Conservation (phyloP, 31 red algal genomes). For the Odonthalia washingtoniensis region DNA sequence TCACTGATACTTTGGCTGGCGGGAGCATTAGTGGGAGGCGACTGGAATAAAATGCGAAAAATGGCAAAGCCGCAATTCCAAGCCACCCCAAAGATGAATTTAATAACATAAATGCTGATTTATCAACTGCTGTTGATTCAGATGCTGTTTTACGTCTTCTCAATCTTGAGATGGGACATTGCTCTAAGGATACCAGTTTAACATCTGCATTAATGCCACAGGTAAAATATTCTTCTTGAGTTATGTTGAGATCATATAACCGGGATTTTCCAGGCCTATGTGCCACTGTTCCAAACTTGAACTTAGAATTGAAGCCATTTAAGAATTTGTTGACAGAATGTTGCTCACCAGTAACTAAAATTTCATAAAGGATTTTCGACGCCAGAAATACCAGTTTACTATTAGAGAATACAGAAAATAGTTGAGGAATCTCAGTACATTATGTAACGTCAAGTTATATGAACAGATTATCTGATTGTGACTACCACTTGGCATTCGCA, state of each 20-base stretch:
- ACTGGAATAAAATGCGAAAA: slow-evolving; percentile 5
- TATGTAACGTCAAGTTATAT: neutral
- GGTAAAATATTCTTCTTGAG: neutral
- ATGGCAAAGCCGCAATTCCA: slow-evolving; percentile 12
- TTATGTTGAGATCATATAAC: neutral
- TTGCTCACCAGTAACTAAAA: slow-evolving; percentile 17
- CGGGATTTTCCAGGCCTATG: neutral
- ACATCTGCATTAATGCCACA: neutral
- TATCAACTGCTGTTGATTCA: neutral
- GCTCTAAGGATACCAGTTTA: neutral
- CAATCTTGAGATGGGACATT: neutral
- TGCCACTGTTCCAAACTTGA: slow-evolving; percentile 16
- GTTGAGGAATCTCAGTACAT: neutral
- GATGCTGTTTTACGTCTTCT: neutral
- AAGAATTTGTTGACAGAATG: neutral
- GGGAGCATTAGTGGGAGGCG: neutral
- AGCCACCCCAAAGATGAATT: slow-evolving; percentile 8
- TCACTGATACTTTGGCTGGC: neutral
- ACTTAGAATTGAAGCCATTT: neutral
- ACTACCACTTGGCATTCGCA: slow-evolving; percentile 34
- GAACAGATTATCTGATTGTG: slow-evolving; percentile 6
- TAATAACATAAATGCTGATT: neutral
- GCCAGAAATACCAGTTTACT: neutral
- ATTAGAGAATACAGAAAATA: slow-evolving; percentile 11
- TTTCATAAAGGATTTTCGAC: slow-evolving; percentile 7